Conservation (phyloP, 148 eudicot species). For the Diospyros lotus region DNA sequence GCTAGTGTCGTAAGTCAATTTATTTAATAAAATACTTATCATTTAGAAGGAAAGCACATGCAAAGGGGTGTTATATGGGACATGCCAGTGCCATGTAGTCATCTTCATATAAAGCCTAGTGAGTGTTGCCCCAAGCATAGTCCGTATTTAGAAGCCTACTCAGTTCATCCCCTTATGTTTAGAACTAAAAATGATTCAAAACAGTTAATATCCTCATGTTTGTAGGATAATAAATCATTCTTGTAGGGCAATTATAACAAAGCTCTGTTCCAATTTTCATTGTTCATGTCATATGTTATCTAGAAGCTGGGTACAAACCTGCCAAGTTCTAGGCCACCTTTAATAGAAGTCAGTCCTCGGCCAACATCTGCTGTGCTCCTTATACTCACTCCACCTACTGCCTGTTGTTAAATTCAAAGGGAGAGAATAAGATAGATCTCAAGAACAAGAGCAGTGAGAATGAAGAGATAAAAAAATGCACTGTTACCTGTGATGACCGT, state of each 20-base stretch:
- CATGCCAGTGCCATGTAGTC: too few relatives aligned
- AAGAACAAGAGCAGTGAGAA: neutral
- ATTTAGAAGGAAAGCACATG: too few relatives aligned
- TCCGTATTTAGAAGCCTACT: too few relatives aligned
- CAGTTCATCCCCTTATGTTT: too few relatives aligned
- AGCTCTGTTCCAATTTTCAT: neutral
- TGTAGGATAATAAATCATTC: conserved; percentile 4
- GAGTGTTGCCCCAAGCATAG: too few relatives aligned
- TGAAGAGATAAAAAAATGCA: neutral
- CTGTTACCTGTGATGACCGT: conserved; percentile 33
- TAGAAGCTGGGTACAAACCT: conserved; percentile 42
- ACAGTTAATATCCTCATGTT: too few relatives aligned
- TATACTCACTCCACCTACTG: conserved; percentile 27
- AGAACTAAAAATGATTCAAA: too few relatives aligned
- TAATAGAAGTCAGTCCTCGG: conserved; percentile 38
- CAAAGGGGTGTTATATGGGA: too few relatives aligned
- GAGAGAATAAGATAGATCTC: conserved; percentile 4
- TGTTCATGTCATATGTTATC: conserved; percentile 2
- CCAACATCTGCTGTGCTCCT: conserved; percentile 33
- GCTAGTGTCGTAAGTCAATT: too few relatives aligned
- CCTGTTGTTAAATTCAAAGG: conserved; percentile 28
- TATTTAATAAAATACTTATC: too few relatives aligned
- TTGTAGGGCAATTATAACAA: neutral
- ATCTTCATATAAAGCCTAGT: too few relatives aligned
- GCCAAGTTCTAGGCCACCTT: conserved; percentile 53